A percentile compares a stretch with the other conserved stretches of the same genome.
phyloP scores from a whole-genome alignment of 2,329 filamentous ascomycete genomes.

The Coniella lustricola region DNA sequence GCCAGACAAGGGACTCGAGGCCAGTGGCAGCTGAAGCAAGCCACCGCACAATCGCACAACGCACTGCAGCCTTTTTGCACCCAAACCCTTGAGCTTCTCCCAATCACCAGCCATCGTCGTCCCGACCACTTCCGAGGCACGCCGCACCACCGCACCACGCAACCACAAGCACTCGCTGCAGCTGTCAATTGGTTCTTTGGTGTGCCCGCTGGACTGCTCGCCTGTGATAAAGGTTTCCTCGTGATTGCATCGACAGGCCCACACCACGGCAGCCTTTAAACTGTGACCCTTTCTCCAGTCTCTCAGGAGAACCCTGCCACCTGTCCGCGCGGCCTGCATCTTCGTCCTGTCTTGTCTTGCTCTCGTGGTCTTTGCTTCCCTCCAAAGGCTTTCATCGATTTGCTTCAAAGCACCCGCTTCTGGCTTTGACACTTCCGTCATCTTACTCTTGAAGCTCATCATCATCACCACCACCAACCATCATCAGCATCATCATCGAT shows the following conservation, averaged over 20 bases:
- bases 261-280: neutral
- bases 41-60: neutral
- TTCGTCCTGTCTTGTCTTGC: neutral
- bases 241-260: neutral
- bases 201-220: neutral
- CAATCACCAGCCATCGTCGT: neutral
- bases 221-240: neutral
- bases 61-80: too few species aligned
- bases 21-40: neutral
- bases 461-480: neutral
- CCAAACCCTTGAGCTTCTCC: too few species aligned
- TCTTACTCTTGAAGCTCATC: conserved; percentile 1
- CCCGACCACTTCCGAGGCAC: neutral
- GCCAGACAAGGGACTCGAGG: neutral
- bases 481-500: neutral
- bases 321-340: conserved; percentile 8
- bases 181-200: too few species aligned
- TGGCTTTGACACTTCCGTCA: neutral
- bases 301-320: conserved; percentile 9
- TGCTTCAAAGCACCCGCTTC: neutral
- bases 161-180: too few species aligned
- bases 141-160: too few species aligned
- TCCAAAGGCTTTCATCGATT: conserved; percentile 1
- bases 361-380: neutral
- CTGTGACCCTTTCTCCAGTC: neutral